Base-by-base conservation (phyloP, 2,329 filamentous ascomycete species). In the Colletotrichum kahawae region DNA sequence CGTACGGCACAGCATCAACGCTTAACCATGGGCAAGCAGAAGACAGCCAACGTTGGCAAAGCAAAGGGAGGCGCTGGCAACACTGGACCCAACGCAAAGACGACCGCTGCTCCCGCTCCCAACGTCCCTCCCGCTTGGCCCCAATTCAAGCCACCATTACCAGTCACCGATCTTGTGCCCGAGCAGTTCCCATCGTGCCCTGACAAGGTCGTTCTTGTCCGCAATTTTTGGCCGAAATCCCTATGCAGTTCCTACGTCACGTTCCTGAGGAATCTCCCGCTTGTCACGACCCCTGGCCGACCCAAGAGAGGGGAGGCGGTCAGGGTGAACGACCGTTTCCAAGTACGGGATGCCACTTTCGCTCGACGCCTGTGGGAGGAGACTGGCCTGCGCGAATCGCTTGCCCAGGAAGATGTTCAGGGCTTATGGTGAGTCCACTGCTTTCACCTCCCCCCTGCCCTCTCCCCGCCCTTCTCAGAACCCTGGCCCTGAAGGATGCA, bases 251-350 rank as follows among this genome's bases (percentile, higher is more conserved):
- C 89, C 71, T 97, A 96, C 82, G 90, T 95, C 65, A 88, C 90
- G 1, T 97, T 96, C 79, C 89, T 97, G 1, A 84, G 84, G 69
- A 90, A 89, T 0, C 85, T 98, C 4, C 92, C 95, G 0, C 85
- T 98, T 60, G 90, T 90, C 59, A 97, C 95, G 1, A 98, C 95
- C 0, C 95, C 95, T 0, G 92, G 92, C 0, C 92, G 92, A 76
- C 95, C 95, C 2, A 96, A 94, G 82, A 92, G 92, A 76, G 95
- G 94, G 63, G 93, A 97, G 70, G 95, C 95, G 2, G 90, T 95
- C 9, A 90, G 96, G 43, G 94, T 98, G 62, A 98, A 98, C 82
- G 96, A 98, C 82, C 92, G 96, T 13, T 98, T 94, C 79, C 95
- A 98, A 84, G 87, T 98, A 24, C 87, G 95, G 33, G 96, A 98